These are phyloP conservation scores for Hypocreales sp. DNA, from an alignment of 2,329 filamentous ascomycete genomes.

Conservation along the genomic window DNA sequence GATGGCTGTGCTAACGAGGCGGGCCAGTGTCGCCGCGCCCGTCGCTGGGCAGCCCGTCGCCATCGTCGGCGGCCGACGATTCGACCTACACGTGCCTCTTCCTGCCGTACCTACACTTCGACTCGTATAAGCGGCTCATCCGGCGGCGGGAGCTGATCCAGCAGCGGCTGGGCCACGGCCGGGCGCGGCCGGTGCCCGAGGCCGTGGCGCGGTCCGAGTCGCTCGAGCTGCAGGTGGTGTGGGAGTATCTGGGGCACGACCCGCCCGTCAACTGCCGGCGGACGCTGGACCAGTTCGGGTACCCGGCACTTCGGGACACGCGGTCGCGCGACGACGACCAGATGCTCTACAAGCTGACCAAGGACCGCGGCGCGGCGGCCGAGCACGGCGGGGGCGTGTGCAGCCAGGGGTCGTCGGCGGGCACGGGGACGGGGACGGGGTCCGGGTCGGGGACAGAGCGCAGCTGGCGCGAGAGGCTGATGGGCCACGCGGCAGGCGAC, in stretches of 20 bases:
- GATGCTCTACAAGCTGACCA: slow-evolving; percentile 52
- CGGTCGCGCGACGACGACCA: slow-evolving; percentile 47
- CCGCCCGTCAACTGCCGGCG: slow-evolving; percentile 45
- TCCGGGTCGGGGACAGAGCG: slow-evolving; percentile 13
- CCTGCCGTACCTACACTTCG: slow-evolving; percentile 47
- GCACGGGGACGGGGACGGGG: slow-evolving; percentile 10
- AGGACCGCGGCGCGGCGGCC: slow-evolving; percentile 16
- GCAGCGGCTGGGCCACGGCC: slow-evolving; percentile 34
- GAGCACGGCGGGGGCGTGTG: slow-evolving; percentile 10
- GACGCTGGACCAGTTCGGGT: slow-evolving; percentile 48
- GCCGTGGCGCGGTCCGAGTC: slow-evolving; percentile 37
- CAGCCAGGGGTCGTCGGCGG: slow-evolving; percentile 14
- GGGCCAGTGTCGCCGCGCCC: slow-evolving; percentile 19
- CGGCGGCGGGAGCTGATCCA: slow-evolving; percentile 38
- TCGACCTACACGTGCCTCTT: slow-evolving; percentile 32
- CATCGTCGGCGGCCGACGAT: slow-evolving; percentile 11
- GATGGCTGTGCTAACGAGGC: too few relatives aligned
- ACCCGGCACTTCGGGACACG: slow-evolving; percentile 45
- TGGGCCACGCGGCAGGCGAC: slow-evolving; percentile 5
- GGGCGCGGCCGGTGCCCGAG: slow-evolving; percentile 38
- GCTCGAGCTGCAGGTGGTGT: slow-evolving; percentile 43
- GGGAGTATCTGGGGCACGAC: slow-evolving; percentile 45
- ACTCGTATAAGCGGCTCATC: slow-evolving; percentile 43
- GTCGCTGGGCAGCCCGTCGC: slow-evolving; percentile 12
- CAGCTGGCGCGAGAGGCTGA: slow-evolving; percentile 12